Conservation (phyloP, 2,329 filamentous ascomycete species). For the Diaporthe nobilis region DNA sequence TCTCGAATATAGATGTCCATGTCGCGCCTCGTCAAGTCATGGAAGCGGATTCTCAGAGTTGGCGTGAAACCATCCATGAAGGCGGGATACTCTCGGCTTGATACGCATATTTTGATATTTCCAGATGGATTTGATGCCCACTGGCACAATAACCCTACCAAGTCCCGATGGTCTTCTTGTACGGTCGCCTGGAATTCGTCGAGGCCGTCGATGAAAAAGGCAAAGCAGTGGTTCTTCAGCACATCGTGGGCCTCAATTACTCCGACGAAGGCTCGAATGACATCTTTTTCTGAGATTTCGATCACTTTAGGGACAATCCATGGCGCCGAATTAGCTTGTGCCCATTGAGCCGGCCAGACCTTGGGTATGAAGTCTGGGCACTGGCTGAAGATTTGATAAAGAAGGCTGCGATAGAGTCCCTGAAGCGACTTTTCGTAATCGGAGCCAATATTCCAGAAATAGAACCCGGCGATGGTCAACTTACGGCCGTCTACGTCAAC, state of each 20-base stretch:
- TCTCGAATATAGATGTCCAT: constrained; percentile 25
- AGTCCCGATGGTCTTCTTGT: neutral
- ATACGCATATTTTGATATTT: constrained; percentile 16
- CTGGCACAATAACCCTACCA: neutral
- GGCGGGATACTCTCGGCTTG: constrained; percentile 14
- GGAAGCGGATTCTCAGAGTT: constrained; percentile 8
- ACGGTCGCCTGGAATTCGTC: constrained; percentile 21
- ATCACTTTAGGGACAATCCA: neutral
- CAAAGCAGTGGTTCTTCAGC: neutral
- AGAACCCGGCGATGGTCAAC: constrained; percentile 16
- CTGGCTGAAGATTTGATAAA: neutral
- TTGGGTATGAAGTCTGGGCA: constrained; percentile 1
- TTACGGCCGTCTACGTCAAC: neutral
- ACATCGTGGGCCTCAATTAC: neutral
- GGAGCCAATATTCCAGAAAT: constrained; percentile 25
- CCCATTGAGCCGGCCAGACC: neutral
- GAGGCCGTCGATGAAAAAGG: constrained; percentile 22
- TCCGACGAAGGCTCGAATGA: neutral
- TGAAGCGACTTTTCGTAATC: constrained; percentile 26
- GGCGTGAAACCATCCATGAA: constrained; percentile 10
- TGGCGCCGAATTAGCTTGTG: neutral
- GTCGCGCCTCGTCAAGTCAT: constrained; percentile 9
- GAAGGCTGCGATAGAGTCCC: constrained; percentile 1
- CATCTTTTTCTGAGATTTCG: neutral
- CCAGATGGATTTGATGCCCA: neutral